Percentiles rank a stretch among this genome's conserved stretches.
These are phyloP conservation scores for Monosporascus sp. DNA, from an alignment of 2,329 filamentous ascomycete genomes.

Conservation along the genomic window DNA sequence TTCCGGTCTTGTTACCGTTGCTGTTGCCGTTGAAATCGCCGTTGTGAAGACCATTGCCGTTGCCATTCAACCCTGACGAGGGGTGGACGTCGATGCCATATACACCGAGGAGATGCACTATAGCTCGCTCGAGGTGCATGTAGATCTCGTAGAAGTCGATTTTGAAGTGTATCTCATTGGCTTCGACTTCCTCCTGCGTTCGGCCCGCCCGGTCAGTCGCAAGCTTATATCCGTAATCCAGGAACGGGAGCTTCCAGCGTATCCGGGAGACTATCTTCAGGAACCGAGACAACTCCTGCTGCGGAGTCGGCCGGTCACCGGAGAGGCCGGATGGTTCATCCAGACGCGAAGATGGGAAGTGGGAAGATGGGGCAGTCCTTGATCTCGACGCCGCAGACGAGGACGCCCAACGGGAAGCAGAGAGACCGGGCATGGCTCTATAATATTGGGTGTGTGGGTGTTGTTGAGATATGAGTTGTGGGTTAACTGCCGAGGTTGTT, in stretches of 20 bases:
- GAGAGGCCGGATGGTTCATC: background rate
- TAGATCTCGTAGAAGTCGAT: conserved; percentile 76
- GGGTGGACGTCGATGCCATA: conserved; percentile 49
- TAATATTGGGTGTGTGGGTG: no score
- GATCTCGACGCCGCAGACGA: background rate
- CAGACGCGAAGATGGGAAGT: background rate
- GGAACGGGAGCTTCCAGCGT: conserved; percentile 58
- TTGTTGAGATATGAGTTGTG: no score
- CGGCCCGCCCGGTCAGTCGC: conserved; percentile 38
- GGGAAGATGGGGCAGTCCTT: background rate
- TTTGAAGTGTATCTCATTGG: conserved; percentile 63
- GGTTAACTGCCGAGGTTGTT: no score
- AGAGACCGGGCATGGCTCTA: background rate
- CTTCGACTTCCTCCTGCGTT: conserved; percentile 22
- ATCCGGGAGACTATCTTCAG: conserved; percentile 55
- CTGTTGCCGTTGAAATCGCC: conserved; percentile 3
- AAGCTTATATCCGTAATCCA: conserved; percentile 50
- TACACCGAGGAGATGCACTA: conserved; percentile 61
- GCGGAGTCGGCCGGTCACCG: conserved; percentile 5
- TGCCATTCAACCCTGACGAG: conserved; percentile 2
- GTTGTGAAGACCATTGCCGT: conserved; percentile 3
- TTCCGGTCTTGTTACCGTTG: conserved; percentile 18
- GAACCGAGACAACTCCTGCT: conserved; percentile 47
- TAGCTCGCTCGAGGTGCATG: conserved; percentile 63
- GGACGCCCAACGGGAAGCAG: background rate